A percentile compares a stretch with the other conserved stretches of the same genome.
Conservation (phyloP, 805 yeast genomes). For the Wickerhamomyces canadensis region DNA sequence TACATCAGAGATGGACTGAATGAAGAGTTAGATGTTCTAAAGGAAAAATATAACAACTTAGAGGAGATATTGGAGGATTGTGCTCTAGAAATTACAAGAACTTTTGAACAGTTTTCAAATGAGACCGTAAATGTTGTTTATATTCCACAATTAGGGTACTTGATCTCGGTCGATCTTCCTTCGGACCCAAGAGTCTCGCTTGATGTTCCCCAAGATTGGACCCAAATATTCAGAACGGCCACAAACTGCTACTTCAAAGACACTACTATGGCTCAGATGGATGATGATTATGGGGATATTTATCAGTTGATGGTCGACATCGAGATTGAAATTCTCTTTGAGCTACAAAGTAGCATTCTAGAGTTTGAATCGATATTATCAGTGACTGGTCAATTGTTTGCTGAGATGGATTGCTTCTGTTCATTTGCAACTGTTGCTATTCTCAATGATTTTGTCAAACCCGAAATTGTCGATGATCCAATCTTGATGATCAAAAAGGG, state of each 20-base stretch:
- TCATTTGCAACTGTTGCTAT: slow-evolving; percentile 30
- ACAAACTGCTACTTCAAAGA: slow-evolving; percentile 34
- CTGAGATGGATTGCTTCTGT: slow-evolving; percentile 33
- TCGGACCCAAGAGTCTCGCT: neutral
- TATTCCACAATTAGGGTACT: slow-evolving; percentile 41
- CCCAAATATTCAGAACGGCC: slow-evolving; percentile 32
- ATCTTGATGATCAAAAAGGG: slow-evolving; percentile 33
- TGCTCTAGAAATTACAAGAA: slow-evolving; percentile 13
- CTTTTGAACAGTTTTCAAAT: slow-evolving; percentile 3
- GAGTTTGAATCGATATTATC: slow-evolving; percentile 11
- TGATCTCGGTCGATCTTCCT: slow-evolving; percentile 27
- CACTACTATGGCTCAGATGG: slow-evolving; percentile 25
- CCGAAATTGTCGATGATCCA: slow-evolving; percentile 25
- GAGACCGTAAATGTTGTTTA: slow-evolving; percentile 31
- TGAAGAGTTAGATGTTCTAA: slow-evolving; percentile 19
- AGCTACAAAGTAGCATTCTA: slow-evolving; percentile 24
- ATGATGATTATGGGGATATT: slow-evolving; percentile 36
- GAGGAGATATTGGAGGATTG: slow-evolving; percentile 27
- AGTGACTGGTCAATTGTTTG: slow-evolving; percentile 20
- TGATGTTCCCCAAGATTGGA: slow-evolving; percentile 23
- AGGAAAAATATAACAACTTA: slow-evolving; percentile 13
- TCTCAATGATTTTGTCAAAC: slow-evolving; percentile 26
- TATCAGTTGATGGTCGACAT: slow-evolving; percentile 34
- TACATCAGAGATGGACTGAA: slow-evolving; percentile 28
- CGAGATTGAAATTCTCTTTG: slow-evolving; percentile 35